Evolutionary conservation across 148 eudicot genomes (phyloP).

Genomic region (Diospyros kaki): DNA sequence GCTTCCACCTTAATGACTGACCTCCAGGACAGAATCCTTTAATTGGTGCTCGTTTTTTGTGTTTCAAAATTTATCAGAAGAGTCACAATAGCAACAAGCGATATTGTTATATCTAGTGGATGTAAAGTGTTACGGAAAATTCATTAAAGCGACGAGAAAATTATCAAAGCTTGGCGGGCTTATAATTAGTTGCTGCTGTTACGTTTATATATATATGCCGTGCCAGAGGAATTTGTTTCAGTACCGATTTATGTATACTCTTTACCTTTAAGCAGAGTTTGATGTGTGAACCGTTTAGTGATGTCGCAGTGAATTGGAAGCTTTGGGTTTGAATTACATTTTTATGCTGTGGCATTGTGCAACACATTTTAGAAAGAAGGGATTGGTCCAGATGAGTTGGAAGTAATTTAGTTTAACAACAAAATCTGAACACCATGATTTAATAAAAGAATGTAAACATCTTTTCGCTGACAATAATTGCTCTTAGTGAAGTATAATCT

Average conservation of each 20-base stretch:
- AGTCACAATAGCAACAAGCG: constrained; percentile 18
- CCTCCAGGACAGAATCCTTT: constrained; percentile 85
- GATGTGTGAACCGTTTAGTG: background rate
- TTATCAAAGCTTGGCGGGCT: constrained; percentile 10
- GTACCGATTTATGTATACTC: background rate
- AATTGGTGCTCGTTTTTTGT: constrained; percentile 10
- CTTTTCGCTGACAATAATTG: no score
- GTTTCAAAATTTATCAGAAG: constrained; percentile 19
- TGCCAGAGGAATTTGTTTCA: background rate
- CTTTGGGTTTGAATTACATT: background rate
- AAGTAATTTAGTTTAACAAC: no score
- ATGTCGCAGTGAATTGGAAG: background rate
- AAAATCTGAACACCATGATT: no score
- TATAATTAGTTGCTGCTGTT: constrained; percentile 4
- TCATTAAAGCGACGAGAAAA: constrained; percentile 25
- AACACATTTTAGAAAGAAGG: no score
- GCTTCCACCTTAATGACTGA: constrained; percentile 67
- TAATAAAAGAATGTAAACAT: no score
- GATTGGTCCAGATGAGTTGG: no score
- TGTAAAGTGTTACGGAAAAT: constrained; percentile 23
- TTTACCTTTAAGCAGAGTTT: background rate
- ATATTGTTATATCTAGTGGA: constrained; percentile 13
- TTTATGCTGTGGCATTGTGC: no score
- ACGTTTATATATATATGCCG: background rate
- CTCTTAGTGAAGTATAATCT: no score